phyloP scores from a whole-genome alignment of 306 rosid genomes.

The Adenanthera pavonina region DNA sequence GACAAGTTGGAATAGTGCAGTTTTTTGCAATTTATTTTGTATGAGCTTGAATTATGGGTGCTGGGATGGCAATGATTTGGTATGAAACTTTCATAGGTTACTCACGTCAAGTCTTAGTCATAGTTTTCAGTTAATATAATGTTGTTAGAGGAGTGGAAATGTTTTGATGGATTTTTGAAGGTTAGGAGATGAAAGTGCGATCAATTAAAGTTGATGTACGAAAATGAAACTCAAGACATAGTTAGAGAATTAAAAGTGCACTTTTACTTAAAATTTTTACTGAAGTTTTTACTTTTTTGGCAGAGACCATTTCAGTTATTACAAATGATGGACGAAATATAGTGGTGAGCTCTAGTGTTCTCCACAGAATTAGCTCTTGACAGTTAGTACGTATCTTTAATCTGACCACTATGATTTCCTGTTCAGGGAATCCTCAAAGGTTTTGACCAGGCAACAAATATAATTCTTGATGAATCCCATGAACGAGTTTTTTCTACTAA shows the following conservation, averaged over 20 bases:
- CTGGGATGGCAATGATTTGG: not conserved
- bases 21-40: too few relatives aligned
- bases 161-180: not conserved
- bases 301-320: constrained; percentile 88
- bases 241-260: not conserved
- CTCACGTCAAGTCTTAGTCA: not conserved
- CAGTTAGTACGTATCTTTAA: not conserved
- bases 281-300: not conserved
- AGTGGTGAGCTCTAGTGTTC: constrained; percentile 61
- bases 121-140: not conserved
- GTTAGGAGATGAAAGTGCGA: too few relatives aligned
- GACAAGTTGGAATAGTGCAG: too few relatives aligned
- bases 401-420: not conserved
- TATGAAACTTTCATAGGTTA: not conserved
- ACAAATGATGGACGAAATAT: constrained; percentile 94
- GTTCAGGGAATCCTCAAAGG: constrained; percentile 85
- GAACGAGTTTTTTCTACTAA: constrained; percentile 93
- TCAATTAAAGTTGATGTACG: too few relatives aligned
- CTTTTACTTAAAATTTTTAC: not conserved
- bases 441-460: constrained; percentile 95
- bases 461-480: constrained; percentile 94
- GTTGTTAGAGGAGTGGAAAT: not conserved
- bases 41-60: too few relatives aligned
- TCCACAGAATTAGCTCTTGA: constrained; percentile 1
- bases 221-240: not conserved